Evolutionary conservation across 169 alveolate genomes (phyloP), one percentile per base, ranked within the genome.

Genomic region (Eimeria falciformis): DNA sequence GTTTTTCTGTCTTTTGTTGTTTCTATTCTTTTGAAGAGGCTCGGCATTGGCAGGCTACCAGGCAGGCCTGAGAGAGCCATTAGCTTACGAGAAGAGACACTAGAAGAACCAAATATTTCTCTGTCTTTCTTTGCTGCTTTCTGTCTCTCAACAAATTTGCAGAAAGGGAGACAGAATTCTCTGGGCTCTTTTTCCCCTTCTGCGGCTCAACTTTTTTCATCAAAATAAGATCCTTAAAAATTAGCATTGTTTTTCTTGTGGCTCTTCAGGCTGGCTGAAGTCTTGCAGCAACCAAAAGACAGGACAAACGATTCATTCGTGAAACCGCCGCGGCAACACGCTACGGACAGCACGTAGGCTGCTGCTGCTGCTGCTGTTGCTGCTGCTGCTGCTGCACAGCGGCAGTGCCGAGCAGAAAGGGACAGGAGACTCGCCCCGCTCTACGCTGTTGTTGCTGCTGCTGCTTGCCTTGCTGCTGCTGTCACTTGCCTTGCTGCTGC

Each of bases 301-400:
- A 27, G 17, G 7, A 9, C 12, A 1, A 45, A 29, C 37, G 25
- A 25, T 3, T 3, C 23, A 73, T 7, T 9, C 29, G 55, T 4
- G 81, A 37, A 69, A 14, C 55, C 55, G 7, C 62, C 62, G 62
- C 62, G 40, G 5, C 47, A 29, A 17, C 81, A 69, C 55, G 53
- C 81, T 21, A 27, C 12, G 2, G 58, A 73, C 65, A 73, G 37
- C 37, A 73, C 58, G 86, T 75, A 9, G 14, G 66, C 86, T 75
- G 68, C 68, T 75, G 86, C 66, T 21, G 47, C 68, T 75, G 86
- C 86, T 71, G 58, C 82, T 71, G 82, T 33, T 71, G 82, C 82
- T 71, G 82, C 82, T 40, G 82, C 58, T 58, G 69, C 69, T 58
- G 69, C 69, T 58, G 69, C 69, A n/a, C n/a, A n/a, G n/a, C n/a